Percentiles rank a stretch among this genome's conserved stretches.
These are phyloP conservation scores for Colletotrichum sojae DNA, from an alignment of 2,329 filamentous ascomycete genomes.

Conservation along the genomic window DNA sequence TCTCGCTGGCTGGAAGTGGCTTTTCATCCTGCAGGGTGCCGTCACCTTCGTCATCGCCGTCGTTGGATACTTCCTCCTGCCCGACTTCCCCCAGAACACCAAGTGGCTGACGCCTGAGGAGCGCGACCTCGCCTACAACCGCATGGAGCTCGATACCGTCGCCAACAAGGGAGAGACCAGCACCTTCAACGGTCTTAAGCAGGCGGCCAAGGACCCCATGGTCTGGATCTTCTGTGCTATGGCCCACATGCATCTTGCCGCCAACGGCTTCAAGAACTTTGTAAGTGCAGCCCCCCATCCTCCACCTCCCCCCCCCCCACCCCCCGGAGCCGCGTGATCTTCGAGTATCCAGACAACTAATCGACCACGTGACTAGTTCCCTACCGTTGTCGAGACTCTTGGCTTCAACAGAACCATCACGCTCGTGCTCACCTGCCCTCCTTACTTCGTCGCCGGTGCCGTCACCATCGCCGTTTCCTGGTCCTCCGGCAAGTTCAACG, in stretches of 20 bases:
- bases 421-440: constrained; percentile 60
- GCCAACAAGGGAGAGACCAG: constrained; percentile 44
- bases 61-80: constrained; percentile 42
- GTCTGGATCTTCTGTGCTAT: constrained; percentile 63
- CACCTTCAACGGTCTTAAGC: constrained; percentile 46
- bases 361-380: constrained; percentile 44
- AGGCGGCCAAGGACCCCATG: constrained; percentile 57
- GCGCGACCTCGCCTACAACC: constrained; percentile 42
- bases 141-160: constrained; percentile 46
- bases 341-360: not conserved
- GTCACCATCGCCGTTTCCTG: constrained; percentile 45
- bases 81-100: constrained; percentile 44
- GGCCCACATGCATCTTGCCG: constrained; percentile 65
- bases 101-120: constrained; percentile 44
- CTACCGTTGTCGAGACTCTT: constrained; percentile 61
- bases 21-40: constrained; percentile 58
- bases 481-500: constrained; percentile 57
- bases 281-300: constrained; percentile 42
- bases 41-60: constrained; percentile 49
- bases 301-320: too few relatives aligned
- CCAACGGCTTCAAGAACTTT: constrained; percentile 60
- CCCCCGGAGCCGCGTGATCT: too few relatives aligned
- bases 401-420: constrained; percentile 63
- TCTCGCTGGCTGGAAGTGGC: constrained; percentile 58
- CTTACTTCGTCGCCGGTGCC: constrained; percentile 49